phyloP scores from a whole-genome alignment of 176 grass and related monocot species.

The Hordeum marinum region DNA sequence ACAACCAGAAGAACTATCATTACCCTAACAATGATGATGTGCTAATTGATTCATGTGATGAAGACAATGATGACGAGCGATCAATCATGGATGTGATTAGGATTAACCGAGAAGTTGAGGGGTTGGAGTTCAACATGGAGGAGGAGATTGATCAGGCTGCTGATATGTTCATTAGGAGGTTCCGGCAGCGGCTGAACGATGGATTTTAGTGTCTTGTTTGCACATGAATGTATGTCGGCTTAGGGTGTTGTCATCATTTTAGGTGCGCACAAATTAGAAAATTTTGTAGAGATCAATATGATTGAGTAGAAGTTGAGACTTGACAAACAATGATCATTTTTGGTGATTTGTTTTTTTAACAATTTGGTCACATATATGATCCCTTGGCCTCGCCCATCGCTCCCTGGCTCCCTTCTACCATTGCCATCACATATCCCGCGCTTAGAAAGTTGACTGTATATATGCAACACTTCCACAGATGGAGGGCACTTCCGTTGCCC shows the following conservation, averaged over 20 bases:
- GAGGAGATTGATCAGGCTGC: slow-evolving; percentile 76
- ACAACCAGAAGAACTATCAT: not conserved
- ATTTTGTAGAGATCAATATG: not conserved
- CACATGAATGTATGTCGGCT: not conserved
- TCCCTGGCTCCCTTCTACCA: no score
- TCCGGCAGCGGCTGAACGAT: slow-evolving; percentile 46
- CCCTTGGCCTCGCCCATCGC: no score
- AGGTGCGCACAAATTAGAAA: not conserved
- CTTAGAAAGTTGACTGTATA: no score
- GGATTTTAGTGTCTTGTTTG: not conserved
- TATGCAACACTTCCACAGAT: no score
- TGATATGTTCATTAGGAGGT: slow-evolving; percentile 73
- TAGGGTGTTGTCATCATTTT: not conserved
- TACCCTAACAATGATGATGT: not conserved
- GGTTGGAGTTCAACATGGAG: slow-evolving; percentile 62
- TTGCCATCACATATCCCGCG: no score
- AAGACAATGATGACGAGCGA: not conserved
- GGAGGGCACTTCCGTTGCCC: no score
- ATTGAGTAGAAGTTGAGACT: not conserved
- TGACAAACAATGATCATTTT: not conserved
- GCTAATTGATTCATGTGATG: not conserved
- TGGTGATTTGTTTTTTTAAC: not conserved
- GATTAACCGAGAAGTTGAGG: slow-evolving; percentile 45
- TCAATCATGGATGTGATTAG: slow-evolving; percentile 78
- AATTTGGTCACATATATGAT: not conserved